Percentiles rank a stretch among this genome's conserved stretches.
These are phyloP conservation scores for Cytospora leucostoma DNA, from an alignment of 2,329 filamentous ascomycete genomes.

Conservation along the genomic window DNA sequence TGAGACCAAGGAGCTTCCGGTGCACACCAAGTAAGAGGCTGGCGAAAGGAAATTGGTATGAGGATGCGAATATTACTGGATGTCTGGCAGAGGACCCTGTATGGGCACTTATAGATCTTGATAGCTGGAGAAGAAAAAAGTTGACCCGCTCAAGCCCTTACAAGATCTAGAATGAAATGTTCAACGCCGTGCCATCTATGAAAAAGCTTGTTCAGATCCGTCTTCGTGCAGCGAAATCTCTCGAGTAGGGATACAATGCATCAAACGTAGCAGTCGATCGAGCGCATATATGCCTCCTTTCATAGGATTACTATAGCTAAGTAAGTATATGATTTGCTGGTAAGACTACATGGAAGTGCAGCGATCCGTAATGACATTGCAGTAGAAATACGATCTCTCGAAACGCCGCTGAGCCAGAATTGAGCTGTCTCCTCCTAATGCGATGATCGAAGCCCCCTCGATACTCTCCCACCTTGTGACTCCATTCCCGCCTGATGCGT, in stretches of 20 bases:
- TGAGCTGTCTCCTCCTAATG: background rate
- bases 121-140: background rate
- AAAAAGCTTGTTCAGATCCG: background rate
- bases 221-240: background rate
- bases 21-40: conserved; percentile 22
- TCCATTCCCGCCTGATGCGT: too few species aligned
- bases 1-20: conserved; percentile 29
- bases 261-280: background rate
- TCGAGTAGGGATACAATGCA: background rate
- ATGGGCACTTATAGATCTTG: background rate
- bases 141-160: background rate
- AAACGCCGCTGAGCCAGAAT: background rate
- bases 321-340: background rate
- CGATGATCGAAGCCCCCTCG: background rate
- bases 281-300: background rate
- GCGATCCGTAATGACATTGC: background rate
- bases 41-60: too few species aligned
- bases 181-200: background rate
- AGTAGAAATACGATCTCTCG: background rate
- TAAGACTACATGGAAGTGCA: background rate
- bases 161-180: background rate
- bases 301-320: background rate
- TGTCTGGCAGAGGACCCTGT: background rate
- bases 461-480: too few species aligned
- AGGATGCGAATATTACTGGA: background rate